These are phyloP conservation scores for Fomes fomentarius DNA, from an alignment of 1,284 basidiomycete genomes.

Conservation along the genomic window DNA sequence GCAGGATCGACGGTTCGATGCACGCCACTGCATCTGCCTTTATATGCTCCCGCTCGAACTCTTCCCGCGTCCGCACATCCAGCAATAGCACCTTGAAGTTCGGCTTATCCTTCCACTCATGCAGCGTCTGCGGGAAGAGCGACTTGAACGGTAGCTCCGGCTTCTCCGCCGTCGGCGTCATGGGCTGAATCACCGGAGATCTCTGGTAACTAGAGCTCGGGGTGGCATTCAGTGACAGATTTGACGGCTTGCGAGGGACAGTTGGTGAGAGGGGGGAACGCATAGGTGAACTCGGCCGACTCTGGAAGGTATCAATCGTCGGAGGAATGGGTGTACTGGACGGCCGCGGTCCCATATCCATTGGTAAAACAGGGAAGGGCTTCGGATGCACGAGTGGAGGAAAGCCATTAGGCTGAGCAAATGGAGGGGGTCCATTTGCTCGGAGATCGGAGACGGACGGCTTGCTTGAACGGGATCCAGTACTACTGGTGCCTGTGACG, in stretches of 20 bases:
- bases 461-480: constrained; percentile 24
- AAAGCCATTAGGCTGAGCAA: constrained; percentile 5
- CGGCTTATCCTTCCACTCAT: constrained; percentile 56
- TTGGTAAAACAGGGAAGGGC: constrained; percentile 50
- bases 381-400: constrained; percentile 31
- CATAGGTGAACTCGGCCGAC: constrained; percentile 60
- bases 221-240: constrained; percentile 37
- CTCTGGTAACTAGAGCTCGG: constrained; percentile 27
- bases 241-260: constrained; percentile 50
- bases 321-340: constrained; percentile 75
- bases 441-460: constrained; percentile 18
- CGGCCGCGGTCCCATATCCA: constrained; percentile 61
- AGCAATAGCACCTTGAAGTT: constrained; percentile 76
- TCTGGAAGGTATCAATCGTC: constrained; percentile 56
- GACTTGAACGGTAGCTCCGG: constrained; percentile 56
- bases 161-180: constrained; percentile 37
- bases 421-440: constrained; percentile 15
- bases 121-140: constrained; percentile 63
- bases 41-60: constrained; percentile 80
- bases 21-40: constrained; percentile 75
- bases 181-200: constrained; percentile 29
- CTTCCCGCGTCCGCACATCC: constrained; percentile 80
- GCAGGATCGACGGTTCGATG: constrained; percentile 82
- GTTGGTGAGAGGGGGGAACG: constrained; percentile 39
- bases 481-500: constrained; percentile 37